Conservation (phyloP, 2,329 filamentous ascomycete species). For the Colletotrichum falcatum region DNA sequence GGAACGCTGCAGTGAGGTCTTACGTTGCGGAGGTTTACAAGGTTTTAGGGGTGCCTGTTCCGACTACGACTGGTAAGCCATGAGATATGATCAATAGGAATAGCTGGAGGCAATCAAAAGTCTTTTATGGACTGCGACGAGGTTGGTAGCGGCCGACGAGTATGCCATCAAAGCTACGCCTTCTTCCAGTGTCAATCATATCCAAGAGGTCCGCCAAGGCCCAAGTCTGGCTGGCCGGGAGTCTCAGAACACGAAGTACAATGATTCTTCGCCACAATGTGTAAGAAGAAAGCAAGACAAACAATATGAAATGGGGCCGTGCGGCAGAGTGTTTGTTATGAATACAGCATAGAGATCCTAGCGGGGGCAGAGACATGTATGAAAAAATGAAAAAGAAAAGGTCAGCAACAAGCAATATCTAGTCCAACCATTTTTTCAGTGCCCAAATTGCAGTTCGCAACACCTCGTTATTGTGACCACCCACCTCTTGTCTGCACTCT, state of each 20-base stretch:
- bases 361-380: too few relatives aligned
- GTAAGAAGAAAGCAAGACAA: neutral
- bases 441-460: neutral
- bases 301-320: too few relatives aligned
- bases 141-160: neutral
- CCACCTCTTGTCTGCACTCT: neutral
- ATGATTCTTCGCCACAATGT: neutral
- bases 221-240: neutral
- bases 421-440: neutral
- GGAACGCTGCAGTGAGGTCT: conserved; percentile 5
- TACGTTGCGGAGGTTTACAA: conserved; percentile 34
- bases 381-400: too few relatives aligned
- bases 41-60: conserved; percentile 19
- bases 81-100: neutral
- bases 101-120: neutral
- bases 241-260: too few relatives aligned
- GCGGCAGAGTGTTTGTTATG: neutral
- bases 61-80: neutral
- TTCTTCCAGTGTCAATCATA: neutral
- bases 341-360: too few relatives aligned
- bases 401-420: neutral
- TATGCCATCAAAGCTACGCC: neutral
- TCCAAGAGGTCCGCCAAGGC: neutral
- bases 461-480: too few relatives aligned
- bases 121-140: neutral